A percentile compares a stretch with the other conserved stretches of the same genome.
These are phyloP conservation scores for Haplosporangium gracile DNA, from an alignment of 192 early-diverging fungal species.

Conservation along the genomic window DNA sequence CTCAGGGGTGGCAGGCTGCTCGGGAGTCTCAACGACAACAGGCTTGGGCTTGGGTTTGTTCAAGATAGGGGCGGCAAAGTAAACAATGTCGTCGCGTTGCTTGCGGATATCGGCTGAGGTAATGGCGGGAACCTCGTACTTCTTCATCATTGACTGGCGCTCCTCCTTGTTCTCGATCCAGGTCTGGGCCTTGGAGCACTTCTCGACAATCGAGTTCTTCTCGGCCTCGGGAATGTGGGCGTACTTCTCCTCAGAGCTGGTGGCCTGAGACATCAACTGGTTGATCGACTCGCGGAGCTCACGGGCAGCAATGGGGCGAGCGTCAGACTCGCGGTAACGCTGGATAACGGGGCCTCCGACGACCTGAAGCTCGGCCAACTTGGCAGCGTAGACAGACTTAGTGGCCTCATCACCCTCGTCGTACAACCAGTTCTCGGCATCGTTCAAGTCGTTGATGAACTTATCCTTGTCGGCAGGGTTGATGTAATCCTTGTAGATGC, in stretches of 20 bases:
- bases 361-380: conserved; percentile 84
- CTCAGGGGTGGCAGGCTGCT: conserved; percentile 9
- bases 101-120: conserved; percentile 78
- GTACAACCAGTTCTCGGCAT: conserved; percentile 98
- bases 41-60: conserved; percentile 93
- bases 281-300: conserved; percentile 85
- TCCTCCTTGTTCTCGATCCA: conserved; percentile 91
- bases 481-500: conserved; percentile 79
- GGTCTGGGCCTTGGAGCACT: conserved; percentile 78
- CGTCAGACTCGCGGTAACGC: conserved; percentile 87
- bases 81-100: conserved; percentile 78
- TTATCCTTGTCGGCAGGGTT: conserved; percentile 76
- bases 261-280: conserved; percentile 77
- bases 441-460: conserved; percentile 79
- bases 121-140: conserved; percentile 82
- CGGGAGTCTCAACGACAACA: conserved; percentile 37
- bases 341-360: conserved; percentile 85
- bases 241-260: conserved; percentile 87
- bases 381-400: conserved; percentile 91
- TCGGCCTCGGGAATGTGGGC: conserved; percentile 90
- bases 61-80: conserved; percentile 85
- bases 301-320: conserved; percentile 88
- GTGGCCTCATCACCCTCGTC: conserved; percentile 95
- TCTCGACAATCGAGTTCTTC: conserved; percentile 85
- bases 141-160: conserved; percentile 80